Base-by-base conservation (phyloP, 1,139 yeast genomes). In the Sugiyamaella pinicola region DNA sequence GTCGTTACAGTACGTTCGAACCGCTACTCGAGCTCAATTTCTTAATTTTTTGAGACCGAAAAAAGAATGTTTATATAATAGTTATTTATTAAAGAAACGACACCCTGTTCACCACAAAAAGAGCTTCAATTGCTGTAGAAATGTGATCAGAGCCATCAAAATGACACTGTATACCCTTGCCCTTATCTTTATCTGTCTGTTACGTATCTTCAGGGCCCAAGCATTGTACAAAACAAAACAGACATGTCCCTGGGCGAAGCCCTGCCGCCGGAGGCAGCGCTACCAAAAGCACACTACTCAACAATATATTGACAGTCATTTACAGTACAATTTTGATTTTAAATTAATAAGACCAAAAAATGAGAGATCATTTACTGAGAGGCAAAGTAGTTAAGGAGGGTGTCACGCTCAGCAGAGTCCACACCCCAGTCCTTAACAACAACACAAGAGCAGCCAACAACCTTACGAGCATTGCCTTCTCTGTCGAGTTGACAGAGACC, bases 341-440 rank as follows among this genome's bases (percentile, higher is more conserved):
- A 42, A 42, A 22, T 17, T 42, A 42, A 42, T 42, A 28, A 42
- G 46, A 42, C 46, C 46, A 17, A 17, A 19, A 17, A 10, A 8
- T 24, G 22, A 9, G 21, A 39, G 18, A 29, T 26, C 42, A 35
- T 31, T 74, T 82, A 82, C 79, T 88, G 91, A 78, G 87, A 88
- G 73, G 96, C 85, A 79, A 93, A 90, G 85, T 89, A 93, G 80
- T 90, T 95, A 79, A 93, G 85, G 77, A 93, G 86, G 79, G 89
- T 87, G 83, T 84, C 82, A 83, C 98, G 91, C 82, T 91, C 99
- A 74, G 86, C 95, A 72, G 98, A 87, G 80, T 91, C 96, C 75
- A 90, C 96, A 87, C 99, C 99, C 98, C 98, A 93, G 95, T 89
- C 86, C 85, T 88, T 90, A 84, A 93, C 90, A 73, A 93, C 99